Evolutionary conservation across 192 early-diverging fungal species (phyloP), one percentile per base, ranked within the genome.

Genomic region (Gaertneriomyces sp.): DNA sequence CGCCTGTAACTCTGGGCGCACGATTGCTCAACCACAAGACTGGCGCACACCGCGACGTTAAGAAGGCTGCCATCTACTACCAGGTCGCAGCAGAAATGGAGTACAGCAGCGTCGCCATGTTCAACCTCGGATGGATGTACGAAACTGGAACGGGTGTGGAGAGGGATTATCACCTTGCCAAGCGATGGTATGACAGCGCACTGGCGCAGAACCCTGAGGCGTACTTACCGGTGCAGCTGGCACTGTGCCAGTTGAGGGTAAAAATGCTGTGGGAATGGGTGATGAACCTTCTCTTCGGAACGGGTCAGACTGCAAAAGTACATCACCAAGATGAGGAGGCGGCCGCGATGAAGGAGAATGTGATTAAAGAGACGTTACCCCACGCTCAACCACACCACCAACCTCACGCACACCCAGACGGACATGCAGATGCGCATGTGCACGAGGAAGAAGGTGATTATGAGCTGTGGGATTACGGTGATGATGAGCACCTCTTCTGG

Each of bases 41-140:
- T 10, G 66, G 53, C 14, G 25, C 25, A 2, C 25, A 33, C 25
- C 25, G 25, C 25, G 87, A 90, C 71, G 83, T 79, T 43, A 85
- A 85, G 49, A 83, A 79, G 57, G 96, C 96, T 0, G 90, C 87
- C 0, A 74, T 88, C 6, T 90, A 91, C 43, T 98, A 98, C 74
- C 79, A 81, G 14, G 77, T 92, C 1, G 91, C 94, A 9, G 91
- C 93, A 1, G 88, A 94, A 38, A 64, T 63, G 17, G 89, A 93
- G 41, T 67, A 63, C 6, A 91, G 85, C 45, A 66, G 90, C 6
- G 73, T 96, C 68, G 96, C 94, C 3, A 94, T 96, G 92, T 98
- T 89, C 88, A 97, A 93, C 65, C 77, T 98, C 1, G 96, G 91
- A 4, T 96, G 88, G 86, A 96, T 98, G 92, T 81, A 95, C 72